These are phyloP conservation scores for Angomonas ambiguus DNA, from an alignment of 208 protist genomes.

Conservation along the genomic window DNA sequence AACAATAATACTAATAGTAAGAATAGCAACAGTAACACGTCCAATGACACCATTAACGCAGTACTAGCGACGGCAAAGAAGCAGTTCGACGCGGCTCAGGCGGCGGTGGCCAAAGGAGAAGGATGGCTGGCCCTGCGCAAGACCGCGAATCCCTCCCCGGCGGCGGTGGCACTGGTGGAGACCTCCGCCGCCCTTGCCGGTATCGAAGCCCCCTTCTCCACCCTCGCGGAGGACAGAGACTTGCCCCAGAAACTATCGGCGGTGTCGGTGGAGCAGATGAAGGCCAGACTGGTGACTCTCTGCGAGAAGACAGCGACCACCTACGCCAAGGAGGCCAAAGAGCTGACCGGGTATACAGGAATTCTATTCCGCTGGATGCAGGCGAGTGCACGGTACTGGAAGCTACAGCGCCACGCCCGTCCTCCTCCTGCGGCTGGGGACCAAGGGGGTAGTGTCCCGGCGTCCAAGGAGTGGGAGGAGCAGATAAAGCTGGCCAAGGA, in stretches of 20 bases:
- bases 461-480: not conserved
- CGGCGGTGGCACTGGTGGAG: not conserved
- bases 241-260: not conserved
- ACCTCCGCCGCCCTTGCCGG: not conserved
- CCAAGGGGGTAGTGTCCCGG: not conserved
- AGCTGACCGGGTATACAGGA: not conserved
- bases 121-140: not conserved
- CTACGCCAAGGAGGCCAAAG: not conserved
- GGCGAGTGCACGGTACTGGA: not conserved
- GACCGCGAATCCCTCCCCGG: not conserved
- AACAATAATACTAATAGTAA: too few relatives aligned
- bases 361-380: not conserved
- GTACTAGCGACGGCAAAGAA: slow-evolving; percentile 26
- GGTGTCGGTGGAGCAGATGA: not conserved
- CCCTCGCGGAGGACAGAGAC: not conserved
- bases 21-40: too few relatives aligned
- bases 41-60: too few relatives aligned
- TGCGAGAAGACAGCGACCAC: not conserved
- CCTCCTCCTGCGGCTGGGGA: not conserved
- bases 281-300: not conserved
- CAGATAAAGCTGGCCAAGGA: not conserved
- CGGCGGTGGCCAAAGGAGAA: not conserved
- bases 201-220: not conserved
- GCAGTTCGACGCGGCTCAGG: slow-evolving; percentile 19
- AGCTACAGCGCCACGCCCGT: not conserved